A percentile compares a stretch with the other conserved stretches of the same genome.
Conservation (phyloP, 2,329 filamentous ascomycete species). For the Diaporthe sp. region DNA sequence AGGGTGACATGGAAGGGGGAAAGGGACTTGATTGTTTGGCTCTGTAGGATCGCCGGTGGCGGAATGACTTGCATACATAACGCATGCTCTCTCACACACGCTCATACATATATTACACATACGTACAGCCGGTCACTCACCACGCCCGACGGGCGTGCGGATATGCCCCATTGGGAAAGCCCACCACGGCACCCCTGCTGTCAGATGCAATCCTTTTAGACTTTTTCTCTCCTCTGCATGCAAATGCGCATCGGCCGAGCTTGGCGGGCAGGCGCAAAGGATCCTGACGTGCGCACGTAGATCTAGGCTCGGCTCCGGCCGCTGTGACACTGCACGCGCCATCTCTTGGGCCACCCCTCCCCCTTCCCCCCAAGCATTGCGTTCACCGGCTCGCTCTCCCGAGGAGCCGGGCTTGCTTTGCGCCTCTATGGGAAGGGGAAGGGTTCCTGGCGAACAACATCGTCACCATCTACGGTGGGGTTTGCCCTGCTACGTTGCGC, state of each 20-base stretch:
- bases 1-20: neutral
- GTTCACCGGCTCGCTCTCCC: constrained; percentile 1
- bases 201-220: constrained; percentile 25
- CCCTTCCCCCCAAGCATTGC: neutral
- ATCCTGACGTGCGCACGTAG: neutral
- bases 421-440: neutral
- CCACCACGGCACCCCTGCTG: neutral
- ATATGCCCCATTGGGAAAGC: constrained; percentile 14
- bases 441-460: neutral
- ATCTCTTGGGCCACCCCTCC: neutral
- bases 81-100: neutral
- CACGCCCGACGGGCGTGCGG: neutral
- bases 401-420: neutral
- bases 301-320: constrained; percentile 30
- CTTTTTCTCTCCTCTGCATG: constrained; percentile 6
- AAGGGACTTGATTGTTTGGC: neutral
- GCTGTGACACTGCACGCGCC: constrained; percentile 16
- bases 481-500: neutral
- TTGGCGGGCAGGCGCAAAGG: neutral
- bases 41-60: constrained; percentile 29
- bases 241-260: constrained; percentile 16
- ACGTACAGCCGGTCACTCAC: neutral
- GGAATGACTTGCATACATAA: constrained; percentile 35
- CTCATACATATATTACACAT: neutral
- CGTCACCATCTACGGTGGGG: neutral